A percentile compares a stretch with the other conserved stretches of the same genome.
Evolutionary conservation across 805 yeast species (phyloP).

Genomic region (Yueomyces sp.): DNA sequence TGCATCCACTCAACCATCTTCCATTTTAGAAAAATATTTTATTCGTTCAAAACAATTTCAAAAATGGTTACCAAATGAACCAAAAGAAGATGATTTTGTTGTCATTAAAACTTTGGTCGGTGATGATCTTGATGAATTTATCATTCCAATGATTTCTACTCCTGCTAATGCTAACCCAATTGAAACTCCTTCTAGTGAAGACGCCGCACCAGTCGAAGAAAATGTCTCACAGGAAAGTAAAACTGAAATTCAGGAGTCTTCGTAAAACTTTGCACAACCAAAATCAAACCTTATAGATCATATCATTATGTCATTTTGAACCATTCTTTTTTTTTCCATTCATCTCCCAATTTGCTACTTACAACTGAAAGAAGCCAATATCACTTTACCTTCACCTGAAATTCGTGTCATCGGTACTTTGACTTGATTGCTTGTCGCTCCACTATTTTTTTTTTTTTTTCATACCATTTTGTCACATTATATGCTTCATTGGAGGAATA

Average conservation of each 20-base stretch:
- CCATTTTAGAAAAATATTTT: constrained; percentile 12
- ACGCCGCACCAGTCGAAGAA: neutral
- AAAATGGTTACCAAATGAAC: constrained; percentile 9
- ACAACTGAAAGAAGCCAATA: too few species aligned
- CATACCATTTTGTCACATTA: too few species aligned
- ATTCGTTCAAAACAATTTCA: constrained; percentile 21
- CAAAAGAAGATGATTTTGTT: constrained; percentile 5
- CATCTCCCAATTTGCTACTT: too few species aligned
- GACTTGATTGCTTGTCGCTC: too few species aligned
- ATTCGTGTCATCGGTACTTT: too few species aligned
- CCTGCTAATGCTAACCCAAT: neutral
- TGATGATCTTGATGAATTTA: constrained; percentile 14
- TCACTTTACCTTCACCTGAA: too few species aligned
- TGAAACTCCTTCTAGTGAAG: neutral
- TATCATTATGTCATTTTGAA: too few species aligned
- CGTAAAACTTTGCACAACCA: neutral
- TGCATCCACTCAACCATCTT: neutral
- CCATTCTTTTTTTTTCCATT: too few species aligned
- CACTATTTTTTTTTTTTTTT: too few species aligned
- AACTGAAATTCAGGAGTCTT: neutral
- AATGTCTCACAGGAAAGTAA: neutral
- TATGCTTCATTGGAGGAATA: too few species aligned
- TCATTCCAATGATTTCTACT: constrained; percentile 3
- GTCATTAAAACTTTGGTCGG: constrained; percentile 12
- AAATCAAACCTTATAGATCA: too few species aligned